Conservation (phyloP, 352 stramenopile species). For the Aphanomyces euteiches region DNA sequence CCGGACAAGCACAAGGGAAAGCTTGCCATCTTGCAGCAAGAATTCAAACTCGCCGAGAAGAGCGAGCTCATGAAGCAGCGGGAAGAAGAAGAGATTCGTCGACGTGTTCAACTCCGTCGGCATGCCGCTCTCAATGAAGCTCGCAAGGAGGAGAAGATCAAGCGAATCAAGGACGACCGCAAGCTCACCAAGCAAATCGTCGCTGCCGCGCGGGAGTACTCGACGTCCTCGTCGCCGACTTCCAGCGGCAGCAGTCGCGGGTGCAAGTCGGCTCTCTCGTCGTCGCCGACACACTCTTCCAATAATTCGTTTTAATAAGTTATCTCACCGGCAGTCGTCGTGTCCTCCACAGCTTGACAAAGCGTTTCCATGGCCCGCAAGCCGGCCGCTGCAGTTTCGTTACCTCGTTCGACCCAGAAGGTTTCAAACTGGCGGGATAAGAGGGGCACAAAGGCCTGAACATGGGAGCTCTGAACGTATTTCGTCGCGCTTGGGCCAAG, state of each 20-base stretch:
- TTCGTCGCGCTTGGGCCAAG: constrained; percentile 46
- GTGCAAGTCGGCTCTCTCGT: constrained; percentile 17
- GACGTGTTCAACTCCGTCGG: constrained; percentile 85
- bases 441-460: constrained; percentile 75
- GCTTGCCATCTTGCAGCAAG: constrained; percentile 89
- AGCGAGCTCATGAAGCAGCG: constrained; percentile 60
- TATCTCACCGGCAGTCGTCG: not conserved
- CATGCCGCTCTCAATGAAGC: constrained; percentile 80
- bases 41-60: constrained; percentile 86
- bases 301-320: constrained; percentile 9
- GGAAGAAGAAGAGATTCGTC: constrained; percentile 84
- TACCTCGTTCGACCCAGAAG: constrained; percentile 63
- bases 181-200: constrained; percentile 84
- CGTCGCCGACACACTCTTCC: not conserved
- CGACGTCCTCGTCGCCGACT: constrained; percentile 17
- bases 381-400: constrained; percentile 72
- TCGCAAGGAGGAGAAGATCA: constrained; percentile 72
- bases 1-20: constrained; percentile 86
- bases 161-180: constrained; percentile 86
- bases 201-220: constrained; percentile 62
- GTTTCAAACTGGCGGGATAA: constrained; percentile 74
- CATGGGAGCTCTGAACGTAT: constrained; percentile 66
- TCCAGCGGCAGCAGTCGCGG: not conserved
- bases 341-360: constrained; percentile 54
- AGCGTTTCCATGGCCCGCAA: constrained; percentile 73